phyloP scores from a whole-genome alignment of 2,329 filamentous ascomycete species.

The Hirsutella thompsonii region DNA sequence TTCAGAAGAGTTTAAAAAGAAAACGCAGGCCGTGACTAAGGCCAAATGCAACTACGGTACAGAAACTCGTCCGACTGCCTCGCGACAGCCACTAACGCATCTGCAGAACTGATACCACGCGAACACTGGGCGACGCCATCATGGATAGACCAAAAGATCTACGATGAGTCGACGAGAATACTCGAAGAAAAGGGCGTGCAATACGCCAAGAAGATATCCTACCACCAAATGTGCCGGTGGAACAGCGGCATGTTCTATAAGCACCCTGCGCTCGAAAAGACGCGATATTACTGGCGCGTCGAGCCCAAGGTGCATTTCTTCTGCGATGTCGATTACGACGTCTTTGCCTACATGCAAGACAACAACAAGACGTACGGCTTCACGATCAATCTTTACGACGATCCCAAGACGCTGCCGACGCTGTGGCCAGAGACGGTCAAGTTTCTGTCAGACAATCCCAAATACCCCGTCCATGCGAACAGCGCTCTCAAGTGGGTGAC shows the following conservation, averaged over 20 bases:
- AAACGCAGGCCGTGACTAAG: constrained; percentile 71
- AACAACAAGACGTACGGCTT: constrained; percentile 99
- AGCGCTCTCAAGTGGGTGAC: constrained; percentile 83
- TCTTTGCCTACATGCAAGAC: constrained; percentile 96
- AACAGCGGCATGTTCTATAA: constrained; percentile 98
- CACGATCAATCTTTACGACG: constrained; percentile 94
- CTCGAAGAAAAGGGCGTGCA: constrained; percentile 78
- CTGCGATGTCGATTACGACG: constrained; percentile 96
- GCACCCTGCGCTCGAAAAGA: constrained; percentile 71
- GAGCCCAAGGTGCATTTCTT: constrained; percentile 99
- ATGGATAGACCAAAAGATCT: constrained; percentile 86
- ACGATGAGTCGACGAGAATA: constrained; percentile 69
- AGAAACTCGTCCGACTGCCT: constrained; percentile 6
- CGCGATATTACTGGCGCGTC: constrained; percentile 94
- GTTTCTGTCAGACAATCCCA: constrained; percentile 74
- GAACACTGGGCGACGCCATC: constrained; percentile 88
- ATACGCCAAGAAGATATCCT: constrained; percentile 78
- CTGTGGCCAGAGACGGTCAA: constrained; percentile 94
- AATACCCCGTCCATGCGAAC: constrained; percentile 61
- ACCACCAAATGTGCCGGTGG: constrained; percentile 99
- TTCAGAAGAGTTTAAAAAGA: constrained; percentile 79
- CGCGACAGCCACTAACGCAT: constrained; percentile 1
- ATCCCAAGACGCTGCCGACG: constrained; percentile 69
- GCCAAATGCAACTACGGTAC: constrained; percentile 76
- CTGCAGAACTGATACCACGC: constrained; percentile 69